These are phyloP conservation scores for Nepenthes mirabilis DNA, from an alignment of 148 eudicot species.

Conservation along the genomic window DNA sequence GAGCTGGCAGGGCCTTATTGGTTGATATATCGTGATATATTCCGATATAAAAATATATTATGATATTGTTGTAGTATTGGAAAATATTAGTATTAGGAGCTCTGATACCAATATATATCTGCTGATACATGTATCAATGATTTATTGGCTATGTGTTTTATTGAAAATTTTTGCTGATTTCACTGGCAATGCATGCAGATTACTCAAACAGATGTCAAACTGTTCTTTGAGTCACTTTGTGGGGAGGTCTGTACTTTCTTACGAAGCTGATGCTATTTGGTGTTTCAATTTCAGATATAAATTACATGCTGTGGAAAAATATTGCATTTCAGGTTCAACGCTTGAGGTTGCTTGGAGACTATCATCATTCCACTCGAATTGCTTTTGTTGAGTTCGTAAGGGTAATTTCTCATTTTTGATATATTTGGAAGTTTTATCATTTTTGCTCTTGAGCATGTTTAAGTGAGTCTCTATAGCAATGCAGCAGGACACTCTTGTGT, in stretches of 20 bases:
- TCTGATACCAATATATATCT: too few species aligned
- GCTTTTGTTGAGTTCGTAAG: constrained; percentile 44
- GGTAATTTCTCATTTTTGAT: constrained; percentile 16
- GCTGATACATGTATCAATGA: too few species aligned
- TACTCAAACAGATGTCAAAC: constrained; percentile 76
- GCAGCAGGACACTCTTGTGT: too few species aligned
- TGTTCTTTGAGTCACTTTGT: constrained; percentile 77
- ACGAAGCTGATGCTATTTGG: neutral
- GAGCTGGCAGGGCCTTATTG: too few species aligned
- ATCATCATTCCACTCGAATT: constrained; percentile 34
- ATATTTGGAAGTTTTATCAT: neutral
- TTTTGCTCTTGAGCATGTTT: too few species aligned
- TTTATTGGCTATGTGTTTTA: neutral
- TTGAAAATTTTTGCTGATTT: constrained; percentile 1
- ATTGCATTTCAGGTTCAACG: constrained; percentile 30
- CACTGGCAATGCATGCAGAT: constrained; percentile 31
- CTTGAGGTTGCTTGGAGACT: constrained; percentile 41
- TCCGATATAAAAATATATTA: too few species aligned
- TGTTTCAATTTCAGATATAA: neutral
- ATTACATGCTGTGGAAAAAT: constrained; percentile 3
- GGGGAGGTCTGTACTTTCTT: constrained; percentile 67
- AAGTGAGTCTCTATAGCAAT: too few species aligned
- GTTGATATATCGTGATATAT: too few species aligned
- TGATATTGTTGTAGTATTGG: too few species aligned
- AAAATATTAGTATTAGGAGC: too few species aligned